phyloP scores from a whole-genome alignment of 75 land plant species.

The Chamaecyparis obtusa region DNA sequence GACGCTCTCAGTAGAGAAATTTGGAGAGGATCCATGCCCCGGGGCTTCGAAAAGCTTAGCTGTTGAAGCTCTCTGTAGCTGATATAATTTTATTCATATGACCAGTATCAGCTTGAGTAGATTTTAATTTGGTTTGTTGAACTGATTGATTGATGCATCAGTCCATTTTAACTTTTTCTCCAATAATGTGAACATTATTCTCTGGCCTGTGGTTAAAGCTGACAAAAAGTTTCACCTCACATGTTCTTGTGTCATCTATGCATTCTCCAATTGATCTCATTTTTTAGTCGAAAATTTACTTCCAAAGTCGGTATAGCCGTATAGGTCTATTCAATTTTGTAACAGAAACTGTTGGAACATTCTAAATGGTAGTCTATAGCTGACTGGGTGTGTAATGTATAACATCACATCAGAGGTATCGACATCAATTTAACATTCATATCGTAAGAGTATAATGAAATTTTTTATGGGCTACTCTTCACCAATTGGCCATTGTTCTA shows the following conservation, averaged over 20 bases:
- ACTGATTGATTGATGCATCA: conserved; percentile 6
- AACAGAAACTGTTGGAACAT: not conserved
- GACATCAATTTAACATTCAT: no score
- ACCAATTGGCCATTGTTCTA: not conserved
- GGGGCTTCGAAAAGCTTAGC: conserved; percentile 58
- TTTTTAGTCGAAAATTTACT: not conserved
- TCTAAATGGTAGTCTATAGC: not conserved
- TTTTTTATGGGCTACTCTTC: not conserved
- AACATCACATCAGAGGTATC: no score
- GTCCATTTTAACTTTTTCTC: not conserved
- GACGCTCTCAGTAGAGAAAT: conserved; percentile 32
- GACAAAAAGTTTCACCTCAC: not conserved
- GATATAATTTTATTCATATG: not conserved
- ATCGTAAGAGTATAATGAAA: not conserved
- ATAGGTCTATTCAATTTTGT: not conserved
- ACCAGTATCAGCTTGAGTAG: not conserved
- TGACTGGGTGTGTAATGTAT: not conserved
- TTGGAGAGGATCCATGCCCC: conserved; percentile 49
- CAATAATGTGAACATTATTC: not conserved
- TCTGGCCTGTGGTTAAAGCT: not conserved
- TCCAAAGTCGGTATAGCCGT: not conserved
- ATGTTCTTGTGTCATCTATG: not conserved
- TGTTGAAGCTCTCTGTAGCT: conserved; percentile 65
- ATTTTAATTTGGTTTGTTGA: not conserved
- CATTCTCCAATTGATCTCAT: not conserved